Evolutionary conservation across 176 grass and related monocot species (phyloP), one percentile per base, ranked within the genome.

Genomic region (Zea mays): DNA sequence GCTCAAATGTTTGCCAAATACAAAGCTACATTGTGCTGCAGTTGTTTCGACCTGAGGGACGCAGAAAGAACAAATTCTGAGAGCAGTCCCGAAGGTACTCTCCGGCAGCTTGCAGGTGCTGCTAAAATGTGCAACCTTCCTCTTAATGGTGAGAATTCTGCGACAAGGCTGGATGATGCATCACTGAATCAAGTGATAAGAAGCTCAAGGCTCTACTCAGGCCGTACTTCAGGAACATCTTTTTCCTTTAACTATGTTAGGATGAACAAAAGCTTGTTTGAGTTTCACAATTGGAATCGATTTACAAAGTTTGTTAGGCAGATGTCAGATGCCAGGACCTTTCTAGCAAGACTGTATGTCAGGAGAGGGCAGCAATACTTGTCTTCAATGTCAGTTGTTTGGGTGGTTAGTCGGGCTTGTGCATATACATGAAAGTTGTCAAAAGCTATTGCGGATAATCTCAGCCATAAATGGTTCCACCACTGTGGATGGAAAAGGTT

Each of bases 161-260:
- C 74, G 36, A 49, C 67, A 3, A 88, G 76, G 72, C 64, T 93
- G 36, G 88, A 93, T 41, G 91, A 93, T 19, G 62, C 71, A 6
- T 93, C 85, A 4, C 21, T 93, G 60, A 86, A 73, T 74, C 91
- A 93, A 72, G 91, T 93, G 3, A 80, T 88, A 69, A 78, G 84
- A 79, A 93, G 85, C 54, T 90, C 88, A 40, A 88, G 72, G 76
- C 78, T 90, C 55, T 93, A 93, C 81, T 86, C 85, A 7, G 61
- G 82, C 35, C 75, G 88, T 50, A 79, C 60, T 58, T 85, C 83
- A 14, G 85, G 78, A 54, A 39, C 88, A 17, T 86, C 91, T 35
- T 86, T 93, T 56, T 93, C 88, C 46, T 93, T 93, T 71, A 93
- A 93, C 75, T 93, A 93, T 52, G 88, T 93, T 27, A 88, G 91